Evolutionary conservation across 352 stramenopile species (phyloP).

Genomic region (Phytophthora chlamydospora): DNA sequence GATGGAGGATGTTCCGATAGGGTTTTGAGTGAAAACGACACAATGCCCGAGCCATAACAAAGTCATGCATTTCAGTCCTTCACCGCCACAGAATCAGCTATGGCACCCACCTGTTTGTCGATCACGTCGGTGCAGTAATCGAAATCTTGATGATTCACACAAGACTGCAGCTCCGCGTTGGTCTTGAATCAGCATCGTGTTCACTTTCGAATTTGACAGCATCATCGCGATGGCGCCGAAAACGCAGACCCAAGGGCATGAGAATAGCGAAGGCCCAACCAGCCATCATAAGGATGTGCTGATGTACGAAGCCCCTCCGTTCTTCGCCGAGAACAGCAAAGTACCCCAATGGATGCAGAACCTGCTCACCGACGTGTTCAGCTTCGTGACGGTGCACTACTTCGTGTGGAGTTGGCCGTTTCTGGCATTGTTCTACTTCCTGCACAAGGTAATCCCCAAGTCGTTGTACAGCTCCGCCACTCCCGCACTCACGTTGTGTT

Average conservation of each 20-base stretch:
- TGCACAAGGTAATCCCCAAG: slow-evolving; percentile 33
- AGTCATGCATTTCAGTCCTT: no score
- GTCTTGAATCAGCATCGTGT: neutral
- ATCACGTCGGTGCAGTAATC: slow-evolving; percentile 20
- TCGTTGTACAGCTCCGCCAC: neutral
- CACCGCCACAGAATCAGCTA: slow-evolving; percentile 9
- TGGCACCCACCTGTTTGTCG: neutral
- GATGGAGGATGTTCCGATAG: no score
- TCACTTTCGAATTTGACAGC: slow-evolving; percentile 17
- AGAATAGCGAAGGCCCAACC: neutral
- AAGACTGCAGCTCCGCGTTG: neutral
- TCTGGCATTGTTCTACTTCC: slow-evolving; percentile 38
- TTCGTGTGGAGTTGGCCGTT: slow-evolving; percentile 42
- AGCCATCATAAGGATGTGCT: slow-evolving; percentile 11
- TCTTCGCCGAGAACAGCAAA: slow-evolving; percentile 27
- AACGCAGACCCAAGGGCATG: neutral
- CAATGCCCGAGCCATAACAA: no score
- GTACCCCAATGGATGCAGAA: slow-evolving; percentile 36
- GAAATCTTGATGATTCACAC: neutral
- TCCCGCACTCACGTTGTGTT: neutral
- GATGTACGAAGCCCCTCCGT: slow-evolving; percentile 35
- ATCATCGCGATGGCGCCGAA: slow-evolving; percentile 1
- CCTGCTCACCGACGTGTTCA: slow-evolving; percentile 33
- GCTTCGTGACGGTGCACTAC: slow-evolving; percentile 51
- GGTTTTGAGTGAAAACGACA: no score